A percentile compares a stretch with the other conserved stretches of the same genome.
Conservation (phyloP, 2,329 filamentous ascomycete species). For the Pestalotiopsis sp. region DNA sequence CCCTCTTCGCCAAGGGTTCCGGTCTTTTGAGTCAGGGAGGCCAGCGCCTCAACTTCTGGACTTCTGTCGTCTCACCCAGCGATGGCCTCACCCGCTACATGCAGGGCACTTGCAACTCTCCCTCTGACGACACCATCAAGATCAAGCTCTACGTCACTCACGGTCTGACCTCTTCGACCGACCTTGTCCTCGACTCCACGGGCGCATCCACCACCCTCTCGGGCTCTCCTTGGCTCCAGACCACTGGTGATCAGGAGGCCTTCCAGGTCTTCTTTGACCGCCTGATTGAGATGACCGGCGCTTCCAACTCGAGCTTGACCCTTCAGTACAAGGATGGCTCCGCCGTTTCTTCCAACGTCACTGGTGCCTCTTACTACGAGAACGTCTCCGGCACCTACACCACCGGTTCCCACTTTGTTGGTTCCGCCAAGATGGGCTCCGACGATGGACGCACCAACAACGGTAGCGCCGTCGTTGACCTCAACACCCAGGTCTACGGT, state of each 20-base stretch:
- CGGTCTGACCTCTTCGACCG: conserved; percentile 17
- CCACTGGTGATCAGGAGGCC: conserved; percentile 16
- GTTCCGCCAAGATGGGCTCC: conserved; percentile 17
- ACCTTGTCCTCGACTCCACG: conserved; percentile 16
- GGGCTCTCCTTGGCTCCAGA: conserved; percentile 16
- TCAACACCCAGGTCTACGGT: conserved; percentile 64
- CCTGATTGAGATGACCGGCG: conserved; percentile 14
- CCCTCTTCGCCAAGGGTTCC: conserved; percentile 36
- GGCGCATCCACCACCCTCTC: conserved; percentile 14
- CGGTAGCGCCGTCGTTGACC: conserved; percentile 61
- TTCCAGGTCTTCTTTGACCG: conserved; percentile 15
- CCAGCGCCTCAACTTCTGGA: conserved; percentile 49
- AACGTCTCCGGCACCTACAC: conserved; percentile 16
- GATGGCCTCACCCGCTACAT: conserved; percentile 18
- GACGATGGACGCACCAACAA: conserved; percentile 49
- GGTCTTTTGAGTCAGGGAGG: conserved; percentile 51
- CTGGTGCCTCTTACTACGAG: conserved; percentile 11
- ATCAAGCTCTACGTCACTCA: conserved; percentile 20
- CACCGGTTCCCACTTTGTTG: conserved; percentile 16
- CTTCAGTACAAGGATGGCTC: conserved; percentile 14
- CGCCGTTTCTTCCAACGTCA: conserved; percentile 12
- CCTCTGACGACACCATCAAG: conserved; percentile 13
- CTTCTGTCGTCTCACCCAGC: conserved; percentile 34
- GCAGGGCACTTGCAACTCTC: conserved; percentile 17
- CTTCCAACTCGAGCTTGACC: conserved; percentile 14